Evolutionary conservation across 1,139 yeast species (phyloP).

Genomic region (Yamadazyma blattariae): DNA sequence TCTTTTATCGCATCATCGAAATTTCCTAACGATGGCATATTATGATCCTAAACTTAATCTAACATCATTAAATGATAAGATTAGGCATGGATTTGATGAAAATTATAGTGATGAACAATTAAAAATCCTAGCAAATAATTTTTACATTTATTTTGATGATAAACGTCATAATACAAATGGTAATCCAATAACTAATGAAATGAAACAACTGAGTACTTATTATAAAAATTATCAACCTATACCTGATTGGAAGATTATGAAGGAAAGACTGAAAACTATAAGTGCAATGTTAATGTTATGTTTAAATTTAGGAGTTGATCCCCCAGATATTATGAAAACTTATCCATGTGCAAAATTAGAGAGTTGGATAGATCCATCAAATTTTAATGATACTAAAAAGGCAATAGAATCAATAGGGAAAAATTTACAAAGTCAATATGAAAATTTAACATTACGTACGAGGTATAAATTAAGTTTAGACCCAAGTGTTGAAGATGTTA

Average conservation of each 20-base stretch:
- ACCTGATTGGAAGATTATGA: slow-evolving; percentile 87
- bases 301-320: slow-evolving; percentile 91
- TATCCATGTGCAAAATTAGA: slow-evolving; percentile 92
- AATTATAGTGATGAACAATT: slow-evolving; percentile 65
- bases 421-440: slow-evolving; percentile 83
- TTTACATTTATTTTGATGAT: slow-evolving; percentile 80
- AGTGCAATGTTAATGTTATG: slow-evolving; percentile 91
- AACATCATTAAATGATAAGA: slow-evolving; percentile 40
- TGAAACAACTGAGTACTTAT: slow-evolving; percentile 43
- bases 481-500: slow-evolving; percentile 95
- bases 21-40: slow-evolving; percentile 1
- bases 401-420: slow-evolving; percentile 93
- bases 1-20: too few relatives aligned
- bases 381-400: slow-evolving; percentile 82
- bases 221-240: slow-evolving; percentile 63
- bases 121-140: slow-evolving; percentile 62
- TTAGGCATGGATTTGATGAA: slow-evolving; percentile 81
- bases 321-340: slow-evolving; percentile 93
- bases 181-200: slow-evolving; percentile 65
- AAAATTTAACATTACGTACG: slow-evolving; percentile 81
- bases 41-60: slow-evolving; percentile 1
- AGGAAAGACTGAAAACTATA: slow-evolving; percentile 91
- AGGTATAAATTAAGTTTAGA: slow-evolving; percentile 88
- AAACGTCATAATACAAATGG: slow-evolving; percentile 92
- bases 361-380: slow-evolving; percentile 90